These are phyloP conservation scores for Pelargonium cotyledonis DNA, from an alignment of 441 rosid genomes.

Conservation along the genomic window DNA sequence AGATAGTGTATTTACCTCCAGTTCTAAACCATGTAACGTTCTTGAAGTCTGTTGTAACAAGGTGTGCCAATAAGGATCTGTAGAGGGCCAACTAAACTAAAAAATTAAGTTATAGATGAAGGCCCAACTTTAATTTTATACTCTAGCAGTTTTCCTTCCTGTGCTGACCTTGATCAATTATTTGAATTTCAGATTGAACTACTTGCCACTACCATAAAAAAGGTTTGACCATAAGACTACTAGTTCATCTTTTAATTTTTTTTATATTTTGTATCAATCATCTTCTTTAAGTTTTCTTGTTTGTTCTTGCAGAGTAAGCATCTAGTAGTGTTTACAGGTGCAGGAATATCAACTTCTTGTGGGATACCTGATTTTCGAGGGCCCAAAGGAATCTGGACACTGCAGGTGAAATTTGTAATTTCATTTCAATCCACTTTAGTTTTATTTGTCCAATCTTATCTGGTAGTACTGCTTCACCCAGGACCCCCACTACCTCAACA, in stretches of 20 bases:
- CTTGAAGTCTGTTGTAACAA: too few species aligned
- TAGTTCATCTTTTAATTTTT: constrained; percentile 10
- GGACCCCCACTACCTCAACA: neutral
- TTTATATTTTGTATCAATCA: constrained; percentile 12
- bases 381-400: constrained; percentile 94
- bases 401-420: constrained; percentile 50
- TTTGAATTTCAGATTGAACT: constrained; percentile 59
- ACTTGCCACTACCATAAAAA: constrained; percentile 65
- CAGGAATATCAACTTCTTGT: constrained; percentile 95
- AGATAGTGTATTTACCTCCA: too few species aligned
- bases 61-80: too few species aligned
- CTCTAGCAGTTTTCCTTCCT: constrained; percentile 4
- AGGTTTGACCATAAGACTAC: constrained; percentile 41
- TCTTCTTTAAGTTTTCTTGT: constrained; percentile 26
- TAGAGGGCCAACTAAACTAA: too few species aligned
- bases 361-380: constrained; percentile 97
- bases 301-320: constrained; percentile 89
- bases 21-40: too few species aligned
- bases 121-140: neutral
- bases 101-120: neutral
- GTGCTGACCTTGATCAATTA: constrained; percentile 24
- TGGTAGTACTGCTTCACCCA: neutral
- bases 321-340: constrained; percentile 93
- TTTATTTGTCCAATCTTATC: constrained; percentile 3
- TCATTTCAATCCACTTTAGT: constrained; percentile 7